phyloP scores from a whole-genome alignment of 2,329 filamentous ascomycete species.

The Colletotrichum sansevieriae region DNA sequence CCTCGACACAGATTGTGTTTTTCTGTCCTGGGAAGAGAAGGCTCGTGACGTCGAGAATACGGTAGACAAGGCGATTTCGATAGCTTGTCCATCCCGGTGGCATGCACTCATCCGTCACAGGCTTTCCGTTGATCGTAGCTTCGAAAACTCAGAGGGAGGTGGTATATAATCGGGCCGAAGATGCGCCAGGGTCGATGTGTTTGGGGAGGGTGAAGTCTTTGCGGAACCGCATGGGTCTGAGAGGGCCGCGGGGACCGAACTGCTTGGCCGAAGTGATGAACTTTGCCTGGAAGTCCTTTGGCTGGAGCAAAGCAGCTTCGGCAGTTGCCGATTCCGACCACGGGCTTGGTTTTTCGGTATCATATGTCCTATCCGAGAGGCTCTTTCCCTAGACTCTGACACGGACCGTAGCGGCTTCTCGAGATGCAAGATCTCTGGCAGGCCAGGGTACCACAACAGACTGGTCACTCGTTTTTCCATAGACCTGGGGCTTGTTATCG shows the following conservation, averaged over 20 bases:
- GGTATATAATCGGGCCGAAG: constrained; percentile 50
- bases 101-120: constrained; percentile 49
- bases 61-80: constrained; percentile 56
- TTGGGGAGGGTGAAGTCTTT: constrained; percentile 21
- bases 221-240: constrained; percentile 31
- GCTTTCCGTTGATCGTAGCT: constrained; percentile 54
- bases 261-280: constrained; percentile 31
- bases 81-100: constrained; percentile 62
- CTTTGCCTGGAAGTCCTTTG: constrained; percentile 21
- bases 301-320: constrained; percentile 14
- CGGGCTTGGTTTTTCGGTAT: not conserved
- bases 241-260: constrained; percentile 22
- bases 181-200: not conserved
- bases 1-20: constrained; percentile 60
- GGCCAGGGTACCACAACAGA: constrained; percentile 43
- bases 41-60: constrained; percentile 57
- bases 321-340: constrained; percentile 30
- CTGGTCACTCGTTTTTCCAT: constrained; percentile 24
- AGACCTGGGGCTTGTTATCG: constrained; percentile 11
- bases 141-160: constrained; percentile 54
- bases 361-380: not conserved
- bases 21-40: constrained; percentile 47
- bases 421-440: constrained; percentile 44
- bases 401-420: constrained; percentile 47
- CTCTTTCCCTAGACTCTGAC: constrained; percentile 47